Evolutionary conservation across 139 green algal genomes (phyloP).

Genomic region (Tetradesmus obliquus): DNA sequence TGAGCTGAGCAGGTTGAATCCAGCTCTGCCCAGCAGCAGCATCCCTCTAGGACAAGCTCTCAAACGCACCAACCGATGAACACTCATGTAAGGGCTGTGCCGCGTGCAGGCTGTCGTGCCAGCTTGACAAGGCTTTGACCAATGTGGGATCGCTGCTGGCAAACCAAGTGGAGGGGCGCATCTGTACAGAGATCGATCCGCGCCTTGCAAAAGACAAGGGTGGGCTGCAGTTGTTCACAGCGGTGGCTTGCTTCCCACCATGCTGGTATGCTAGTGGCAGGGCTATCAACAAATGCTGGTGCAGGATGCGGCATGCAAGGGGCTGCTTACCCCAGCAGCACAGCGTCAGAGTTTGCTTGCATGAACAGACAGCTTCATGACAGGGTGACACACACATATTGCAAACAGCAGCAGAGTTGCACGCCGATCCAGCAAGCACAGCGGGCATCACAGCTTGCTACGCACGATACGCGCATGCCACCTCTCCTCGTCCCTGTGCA

Average conservation of each 20-base stretch:
- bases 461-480: no score
- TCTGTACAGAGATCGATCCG: constrained; percentile 86
- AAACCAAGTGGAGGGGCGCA: constrained; percentile 74
- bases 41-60: not conserved
- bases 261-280: not conserved
- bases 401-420: no score
- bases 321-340: no score
- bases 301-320: not conserved
- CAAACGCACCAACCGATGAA: not conserved
- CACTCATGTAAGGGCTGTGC: not conserved
- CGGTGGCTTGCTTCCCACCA: not conserved
- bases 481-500: no score
- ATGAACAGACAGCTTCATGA: no score
- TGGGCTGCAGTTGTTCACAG: constrained; percentile 34
- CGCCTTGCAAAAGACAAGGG: constrained; percentile 74
- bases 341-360: no score
- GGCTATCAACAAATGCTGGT: not conserved
- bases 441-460: no score
- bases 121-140: constrained; percentile 82
- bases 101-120: constrained; percentile 17
- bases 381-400: no score
- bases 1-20: not conserved
- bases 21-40: not conserved
- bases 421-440: no score
- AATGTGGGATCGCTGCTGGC: constrained; percentile 82